Evolutionary conservation across 2,329 filamentous ascomycete genomes (phyloP).

Genomic region (Penicillium glabrum): DNA sequence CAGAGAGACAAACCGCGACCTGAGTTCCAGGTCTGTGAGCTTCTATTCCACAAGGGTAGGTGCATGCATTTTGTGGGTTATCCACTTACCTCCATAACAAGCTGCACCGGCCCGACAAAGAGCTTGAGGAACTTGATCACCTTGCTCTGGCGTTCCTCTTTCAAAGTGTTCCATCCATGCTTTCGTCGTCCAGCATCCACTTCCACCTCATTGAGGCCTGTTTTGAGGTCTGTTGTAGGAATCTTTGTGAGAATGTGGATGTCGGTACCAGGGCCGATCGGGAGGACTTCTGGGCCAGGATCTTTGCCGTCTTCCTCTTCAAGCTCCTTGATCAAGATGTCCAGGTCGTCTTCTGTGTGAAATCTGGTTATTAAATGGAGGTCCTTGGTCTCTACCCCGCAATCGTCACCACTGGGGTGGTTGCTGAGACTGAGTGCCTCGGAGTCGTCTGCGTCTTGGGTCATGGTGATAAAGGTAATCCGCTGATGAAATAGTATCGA

Average conservation of each 20-base stretch:
- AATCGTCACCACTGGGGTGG: not conserved
- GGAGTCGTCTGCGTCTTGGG: not conserved
- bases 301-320: constrained; percentile 76
- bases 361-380: not conserved
- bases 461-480: not conserved
- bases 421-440: not conserved
- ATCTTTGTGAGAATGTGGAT: constrained; percentile 70
- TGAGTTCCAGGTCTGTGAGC: constrained; percentile 29
- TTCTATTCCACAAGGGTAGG: not conserved
- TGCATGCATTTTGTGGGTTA: not conserved
- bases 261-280: constrained; percentile 53
- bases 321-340: constrained; percentile 82
- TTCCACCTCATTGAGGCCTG: constrained; percentile 71
- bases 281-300: constrained; percentile 60
- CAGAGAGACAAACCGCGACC: constrained; percentile 76
- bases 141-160: constrained; percentile 84
- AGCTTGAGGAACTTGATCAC: constrained; percentile 78
- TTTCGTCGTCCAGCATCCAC: constrained; percentile 59
- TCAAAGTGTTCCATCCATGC: constrained; percentile 85
- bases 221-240: constrained; percentile 71
- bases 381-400: constrained; percentile 6
- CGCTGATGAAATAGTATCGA: not conserved
- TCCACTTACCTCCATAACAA: constrained; percentile 79
- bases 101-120: constrained; percentile 87
- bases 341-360: constrained; percentile 71